phyloP scores from a whole-genome alignment of 495 filamentous ascomycete genomes.

The Xylaria flabelliformis region DNA sequence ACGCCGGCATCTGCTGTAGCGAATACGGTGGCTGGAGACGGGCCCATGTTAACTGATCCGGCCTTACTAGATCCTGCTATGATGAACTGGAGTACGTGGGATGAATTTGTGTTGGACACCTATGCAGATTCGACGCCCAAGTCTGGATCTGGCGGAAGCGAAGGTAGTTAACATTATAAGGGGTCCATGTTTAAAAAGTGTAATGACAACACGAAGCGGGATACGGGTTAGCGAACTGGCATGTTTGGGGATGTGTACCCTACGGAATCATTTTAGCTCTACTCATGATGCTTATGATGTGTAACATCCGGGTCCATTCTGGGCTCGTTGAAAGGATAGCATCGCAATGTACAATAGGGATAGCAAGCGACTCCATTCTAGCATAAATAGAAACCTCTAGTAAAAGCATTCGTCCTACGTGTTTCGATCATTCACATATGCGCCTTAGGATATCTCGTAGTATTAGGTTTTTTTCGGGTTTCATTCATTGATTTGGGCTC shows the following conservation, averaged over 20 bases:
- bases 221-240: neutral
- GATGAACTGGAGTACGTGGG: conserved; percentile 44
- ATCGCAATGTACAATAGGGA: conserved; percentile 1
- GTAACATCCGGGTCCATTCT: neutral
- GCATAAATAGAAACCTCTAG: neutral
- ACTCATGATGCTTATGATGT: conserved; percentile 13
- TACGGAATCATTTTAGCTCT: conserved; percentile 34
- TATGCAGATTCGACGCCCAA: conserved; percentile 25
- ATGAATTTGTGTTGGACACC: conserved; percentile 44
- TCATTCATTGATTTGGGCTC: conserved; percentile 32
- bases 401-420: neutral
- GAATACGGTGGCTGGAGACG: neutral
- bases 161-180: conserved; percentile 25
- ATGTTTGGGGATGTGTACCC: neutral
- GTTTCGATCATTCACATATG: neutral
- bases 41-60: neutral
- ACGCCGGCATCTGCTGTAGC: neutral
- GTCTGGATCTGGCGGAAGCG: conserved; percentile 35
- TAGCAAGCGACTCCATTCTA: conserved; percentile 2
- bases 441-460: neutral
- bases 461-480: conserved; percentile 29
- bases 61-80: conserved; percentile 1
- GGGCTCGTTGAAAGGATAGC: neutral
- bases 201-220: conserved; percentile 10
- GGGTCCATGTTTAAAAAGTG: conserved; percentile 20